These are phyloP conservation scores for Diutina rugosa DNA, from an alignment of 1,139 yeast species.

Conservation along the genomic window DNA sequence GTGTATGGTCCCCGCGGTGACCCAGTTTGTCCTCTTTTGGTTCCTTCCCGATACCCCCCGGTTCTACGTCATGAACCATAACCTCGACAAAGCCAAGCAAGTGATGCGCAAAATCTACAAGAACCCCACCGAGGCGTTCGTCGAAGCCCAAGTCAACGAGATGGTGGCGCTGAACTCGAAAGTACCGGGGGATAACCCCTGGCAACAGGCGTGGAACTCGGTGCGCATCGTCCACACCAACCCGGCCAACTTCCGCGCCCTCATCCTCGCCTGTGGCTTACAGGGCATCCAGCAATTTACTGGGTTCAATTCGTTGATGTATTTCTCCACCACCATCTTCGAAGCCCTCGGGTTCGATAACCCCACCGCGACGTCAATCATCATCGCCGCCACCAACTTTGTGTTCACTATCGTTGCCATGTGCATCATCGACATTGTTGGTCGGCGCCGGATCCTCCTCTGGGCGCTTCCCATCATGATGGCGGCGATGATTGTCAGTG, in stretches of 20 bases:
- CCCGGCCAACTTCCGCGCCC: conserved; percentile 79
- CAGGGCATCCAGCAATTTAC: conserved; percentile 95
- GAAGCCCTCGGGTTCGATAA: conserved; percentile 77
- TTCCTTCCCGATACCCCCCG: conserved; percentile 96
- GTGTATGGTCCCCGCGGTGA: conserved; percentile 74
- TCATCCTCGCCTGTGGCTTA: conserved; percentile 78
- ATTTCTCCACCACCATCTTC: conserved; percentile 82
- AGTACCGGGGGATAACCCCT: conserved; percentile 48
- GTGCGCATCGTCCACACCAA: conserved; percentile 56
- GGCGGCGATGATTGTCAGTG: conserved; percentile 59
- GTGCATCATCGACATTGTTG: conserved; percentile 71
- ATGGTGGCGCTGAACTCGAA: conserved; percentile 43
- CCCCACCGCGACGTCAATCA: conserved; percentile 86
- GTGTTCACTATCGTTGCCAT: conserved; percentile 75
- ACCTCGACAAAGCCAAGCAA: conserved; percentile 47
- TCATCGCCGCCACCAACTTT: conserved; percentile 87
- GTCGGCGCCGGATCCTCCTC: conserved; percentile 70
- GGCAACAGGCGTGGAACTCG: conserved; percentile 44
- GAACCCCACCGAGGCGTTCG: conserved; percentile 41
- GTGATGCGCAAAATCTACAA: conserved; percentile 51
- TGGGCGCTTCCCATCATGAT: conserved; percentile 75
- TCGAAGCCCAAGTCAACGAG: conserved; percentile 48
- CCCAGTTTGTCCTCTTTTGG: conserved; percentile 64
- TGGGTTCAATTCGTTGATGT: conserved; percentile 91
- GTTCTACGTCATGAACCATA: conserved; percentile 62